Base-by-base conservation (phyloP, 164 flowering plant species). In the Kalanchoe fedtschenkoi region DNA sequence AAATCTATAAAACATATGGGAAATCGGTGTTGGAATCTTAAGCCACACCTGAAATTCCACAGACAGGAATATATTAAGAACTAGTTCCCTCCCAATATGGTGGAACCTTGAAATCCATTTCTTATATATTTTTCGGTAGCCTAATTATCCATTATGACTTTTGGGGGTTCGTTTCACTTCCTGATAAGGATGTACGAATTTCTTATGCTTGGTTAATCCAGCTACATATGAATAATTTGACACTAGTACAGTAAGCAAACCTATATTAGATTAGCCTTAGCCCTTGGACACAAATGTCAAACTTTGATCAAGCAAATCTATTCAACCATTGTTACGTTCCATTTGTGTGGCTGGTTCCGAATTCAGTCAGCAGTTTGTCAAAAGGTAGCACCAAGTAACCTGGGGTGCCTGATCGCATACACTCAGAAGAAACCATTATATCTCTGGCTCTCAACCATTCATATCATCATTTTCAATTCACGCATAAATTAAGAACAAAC, bases 211-310 rank as follows among this genome's bases (percentile, higher is more conserved):
- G 9, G 3, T 11, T 51, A 17, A 34, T 33, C 4, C 41, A n/a
- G 26, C 38, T 6, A 32, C 28, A 33, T 33, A 58, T 33, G 47
- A 41, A 32, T 43, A 29, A 33, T 58, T 28, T 55, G 1, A 33
- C 41, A 58, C 74, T 87, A 75, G 87, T 75, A 3, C 91, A 91
- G 21, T 83, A 74, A 1, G 95, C 92, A n/a, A n/a, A n/a, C n/a
- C n/a, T n/a, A n/a, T n/a, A n/a, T n/a, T n/a, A n/a, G n/a, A n/a
- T n/a, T n/a, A n/a, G n/a, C n/a, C n/a, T n/a, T n/a, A n/a, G n/a
- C n/a, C n/a, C n/a, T n/a, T n/a, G n/a, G n/a, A n/a, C n/a, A n/a
- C n/a, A n/a, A n/a, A n/a, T n/a, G n/a, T n/a, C n/a, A n/a, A n/a
- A n/a, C n/a, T n/a, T n/a, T n/a, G n/a, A n/a, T n/a, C n/a, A n/a